Conservation (phyloP, 2,329 filamentous ascomycete genomes). For the Penicillium sp. region DNA sequence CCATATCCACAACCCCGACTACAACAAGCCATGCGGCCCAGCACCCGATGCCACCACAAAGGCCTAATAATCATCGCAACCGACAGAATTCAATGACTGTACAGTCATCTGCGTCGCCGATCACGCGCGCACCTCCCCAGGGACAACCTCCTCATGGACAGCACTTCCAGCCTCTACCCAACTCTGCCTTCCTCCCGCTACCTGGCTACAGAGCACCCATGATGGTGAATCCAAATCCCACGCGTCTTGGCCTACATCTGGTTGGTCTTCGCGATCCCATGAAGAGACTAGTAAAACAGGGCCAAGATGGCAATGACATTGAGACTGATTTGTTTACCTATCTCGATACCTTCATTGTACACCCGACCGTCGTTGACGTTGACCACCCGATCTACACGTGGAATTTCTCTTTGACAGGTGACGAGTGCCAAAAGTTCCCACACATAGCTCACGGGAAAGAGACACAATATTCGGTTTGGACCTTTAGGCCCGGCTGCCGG, state of each 20-base stretch:
- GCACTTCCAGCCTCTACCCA: background rate
- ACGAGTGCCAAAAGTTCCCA: conserved; percentile 36
- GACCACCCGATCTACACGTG: conserved; percentile 29
- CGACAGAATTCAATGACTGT: background rate
- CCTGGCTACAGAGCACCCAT: conserved; percentile 13
- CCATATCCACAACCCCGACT: background rate
- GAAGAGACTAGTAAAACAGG: conserved; percentile 33
- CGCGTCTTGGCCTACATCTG: conserved; percentile 51
- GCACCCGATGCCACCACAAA: background rate
- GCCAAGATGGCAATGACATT: conserved; percentile 14
- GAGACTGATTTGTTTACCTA: conserved; percentile 39
- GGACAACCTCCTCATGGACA: background rate
- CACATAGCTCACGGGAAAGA: conserved; percentile 7
- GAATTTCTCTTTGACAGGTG: conserved; percentile 36
- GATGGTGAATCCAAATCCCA: conserved; percentile 17
- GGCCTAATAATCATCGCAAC: background rate
- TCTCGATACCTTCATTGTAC: conserved; percentile 32
- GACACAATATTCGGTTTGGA: conserved; percentile 30
- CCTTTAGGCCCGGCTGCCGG: conserved; percentile 52
- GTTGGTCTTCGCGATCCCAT: conserved; percentile 55
- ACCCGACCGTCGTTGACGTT: conserved; percentile 30
- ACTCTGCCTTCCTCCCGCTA: conserved; percentile 12
- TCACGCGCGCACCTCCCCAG: background rate
- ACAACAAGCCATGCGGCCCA: background rate
- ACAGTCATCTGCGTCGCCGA: background rate